Evolutionary conservation across 805 yeast species (phyloP), one percentile per base, ranked within the genome.

Genomic region (Nakazawaea holstii): DNA sequence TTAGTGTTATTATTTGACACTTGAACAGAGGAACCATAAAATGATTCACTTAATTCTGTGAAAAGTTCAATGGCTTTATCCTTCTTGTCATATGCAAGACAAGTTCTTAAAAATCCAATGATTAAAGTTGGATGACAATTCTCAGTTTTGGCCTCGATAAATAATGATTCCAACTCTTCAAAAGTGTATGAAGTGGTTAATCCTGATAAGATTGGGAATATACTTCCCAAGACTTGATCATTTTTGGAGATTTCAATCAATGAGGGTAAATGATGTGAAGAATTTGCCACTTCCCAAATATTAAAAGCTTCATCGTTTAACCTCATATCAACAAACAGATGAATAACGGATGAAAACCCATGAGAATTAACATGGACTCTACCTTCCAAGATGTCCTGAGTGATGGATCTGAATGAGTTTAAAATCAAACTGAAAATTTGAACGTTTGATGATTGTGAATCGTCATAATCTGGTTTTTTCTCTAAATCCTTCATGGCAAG

Each of bases 61-160:
- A 86, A 83, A 43, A 78, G 68, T 49, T 75, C 76, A 51, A 87
- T 68, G 4, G 91, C 95, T 55, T 79, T 74, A 38, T 80, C 70
- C 50, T 80, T 79, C 57, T 81, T 83, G 45, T 80, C 79, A 30
- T 84, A 84, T 39, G 74, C 69, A 28, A 88, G 67, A 50, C 89
- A 79, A 24, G 87, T 84, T 60, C 84, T 77, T 48, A 89, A 85
- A 79, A 87, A 80, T 43, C 91, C 85, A 39, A 79, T 79, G 43
- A 79, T 73, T 48, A 87, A 71, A 45, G 79, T 78, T 47, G 68
- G 70, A 52, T 68, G 68, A 33, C 69, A 55, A 13, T 58, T 58
- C 41, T 71, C 70, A 5, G 52, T 20, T 52, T 58, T 61, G 37
- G 64, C 59, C 9, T 58, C 61, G 13, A 77, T 74, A 59, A 73